Evolutionary conservation across 495 filamentous ascomycete genomes (phyloP), one percentile per base, ranked within the genome.

Genomic region (Schizothecium vesticola): DNA sequence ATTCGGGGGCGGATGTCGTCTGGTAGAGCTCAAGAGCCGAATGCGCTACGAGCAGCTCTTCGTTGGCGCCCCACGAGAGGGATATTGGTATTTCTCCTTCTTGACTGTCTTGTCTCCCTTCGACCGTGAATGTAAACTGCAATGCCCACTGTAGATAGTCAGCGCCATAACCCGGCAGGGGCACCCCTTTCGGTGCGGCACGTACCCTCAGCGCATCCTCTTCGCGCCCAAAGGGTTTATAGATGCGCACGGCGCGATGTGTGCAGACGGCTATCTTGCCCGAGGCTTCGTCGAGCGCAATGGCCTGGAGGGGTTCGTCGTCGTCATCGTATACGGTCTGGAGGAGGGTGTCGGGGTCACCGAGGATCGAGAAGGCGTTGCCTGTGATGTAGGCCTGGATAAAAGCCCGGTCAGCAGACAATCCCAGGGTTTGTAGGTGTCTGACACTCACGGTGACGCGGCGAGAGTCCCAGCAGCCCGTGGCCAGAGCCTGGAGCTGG

Each of bases 311-410:
- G 6, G 81, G 80, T 8, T 86, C 81, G 51, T 87, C 84, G 76
- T 93, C 89, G 70, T 95, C 89, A 74, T 93, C 86, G 80, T 97
- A 97, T 67, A 93, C 91, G 0, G 94, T 97, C 80, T 98, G 94
- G 33, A 97, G 82, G 72, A 96, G 85, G 65, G 86, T 83, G 74
- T 91, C 83, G 68, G 92, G 86, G 63, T 86, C 87, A 78, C 85
- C 84, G 74, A 97, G 89, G 74, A 98, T 89, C 60, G 93, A 86
- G 68, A 98, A 85, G 67, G 92, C 90, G 78, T 89, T 90, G 69
- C 95, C 94, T 67, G 91, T 93, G 67, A 97, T 91, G 78, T 97
- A 99, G 68, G 86, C 87, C 92, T 96, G 73, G 22, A 21, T 13
- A 22, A 24, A 21, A 57, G 11, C 33, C 33, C 2, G 56, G 65